phyloP scores from a whole-genome alignment of 2,329 filamentous ascomycete species.

The Rhynchosporium secalis region DNA sequence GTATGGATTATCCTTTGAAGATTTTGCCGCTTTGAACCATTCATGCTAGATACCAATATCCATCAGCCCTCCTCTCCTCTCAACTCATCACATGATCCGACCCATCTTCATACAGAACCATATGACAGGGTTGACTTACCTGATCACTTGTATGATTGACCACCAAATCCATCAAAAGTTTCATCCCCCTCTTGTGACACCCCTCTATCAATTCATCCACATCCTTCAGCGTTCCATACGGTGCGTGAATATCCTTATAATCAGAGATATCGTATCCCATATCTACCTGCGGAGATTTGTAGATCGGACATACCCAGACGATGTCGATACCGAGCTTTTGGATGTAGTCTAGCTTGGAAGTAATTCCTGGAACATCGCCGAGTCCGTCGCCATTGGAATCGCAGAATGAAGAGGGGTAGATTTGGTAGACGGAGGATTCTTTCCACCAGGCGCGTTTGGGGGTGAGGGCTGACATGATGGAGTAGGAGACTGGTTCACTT shows the following conservation, averaged over 20 bases:
- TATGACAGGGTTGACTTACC: slow-evolving; percentile 32
- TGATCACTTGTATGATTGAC: slow-evolving; percentile 63
- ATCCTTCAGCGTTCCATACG: slow-evolving; percentile 67
- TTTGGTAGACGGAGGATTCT: slow-evolving; percentile 52
- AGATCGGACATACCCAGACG: slow-evolving; percentile 68
- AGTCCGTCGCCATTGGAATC: slow-evolving; percentile 59
- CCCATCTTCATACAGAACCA: neutral
- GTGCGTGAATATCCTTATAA: slow-evolving; percentile 64
- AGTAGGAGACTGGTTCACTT: neutral
- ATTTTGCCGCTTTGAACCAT: slow-evolving; percentile 59
- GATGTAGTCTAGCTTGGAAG: slow-evolving; percentile 62
- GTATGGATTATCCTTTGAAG: slow-evolving; percentile 50
- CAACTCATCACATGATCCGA: slow-evolving; percentile 2
- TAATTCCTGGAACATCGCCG: slow-evolving; percentile 64
- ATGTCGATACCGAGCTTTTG: slow-evolving; percentile 61
- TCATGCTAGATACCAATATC: slow-evolving; percentile 43
- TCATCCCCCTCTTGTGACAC: slow-evolving; percentile 61
- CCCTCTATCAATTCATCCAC: slow-evolving; percentile 63
- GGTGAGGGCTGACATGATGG: neutral
- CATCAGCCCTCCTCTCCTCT: neutral
- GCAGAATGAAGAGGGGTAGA: slow-evolving; percentile 59
- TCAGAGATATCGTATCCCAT: slow-evolving; percentile 75
- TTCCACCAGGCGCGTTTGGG: slow-evolving; percentile 42
- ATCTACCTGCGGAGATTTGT: slow-evolving; percentile 63
- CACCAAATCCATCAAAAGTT: slow-evolving; percentile 70